Evolutionary conservation across 768 basidiomycete genomes (phyloP).

Genomic region (Podaxis sp.): DNA sequence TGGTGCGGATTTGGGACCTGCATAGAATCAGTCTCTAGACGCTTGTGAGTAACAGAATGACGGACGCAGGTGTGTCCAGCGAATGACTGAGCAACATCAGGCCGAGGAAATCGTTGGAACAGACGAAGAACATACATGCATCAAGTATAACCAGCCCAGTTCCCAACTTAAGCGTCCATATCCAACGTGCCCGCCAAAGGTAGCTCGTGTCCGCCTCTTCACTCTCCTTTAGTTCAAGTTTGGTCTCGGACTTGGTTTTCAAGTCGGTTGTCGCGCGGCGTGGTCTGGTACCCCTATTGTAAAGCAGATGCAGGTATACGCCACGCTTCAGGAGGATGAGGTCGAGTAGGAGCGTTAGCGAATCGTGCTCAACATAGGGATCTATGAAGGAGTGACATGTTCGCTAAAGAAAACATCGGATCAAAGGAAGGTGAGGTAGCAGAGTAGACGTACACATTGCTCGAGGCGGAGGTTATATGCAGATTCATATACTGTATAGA

Average conservation of each 20-base stretch:
- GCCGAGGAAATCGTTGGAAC: slow-evolving; percentile 13
- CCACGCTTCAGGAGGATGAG: slow-evolving; percentile 80
- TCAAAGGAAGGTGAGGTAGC: slow-evolving; percentile 3
- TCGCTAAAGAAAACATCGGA: slow-evolving; percentile 34
- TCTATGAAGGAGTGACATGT: slow-evolving; percentile 72
- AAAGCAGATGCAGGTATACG: slow-evolving; percentile 80
- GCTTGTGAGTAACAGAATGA: slow-evolving; percentile 4
- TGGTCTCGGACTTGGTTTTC: slow-evolving; percentile 13
- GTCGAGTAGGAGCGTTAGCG: slow-evolving; percentile 71
- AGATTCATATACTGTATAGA: slow-evolving; percentile 84
- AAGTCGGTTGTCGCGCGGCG: slow-evolving; percentile 34
- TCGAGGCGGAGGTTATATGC: slow-evolving; percentile 78
- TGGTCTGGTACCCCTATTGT: slow-evolving; percentile 73
- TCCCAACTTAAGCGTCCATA: slow-evolving; percentile 60
- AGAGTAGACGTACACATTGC: slow-evolving; percentile 62
- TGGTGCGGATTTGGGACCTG: slow-evolving; percentile 40
- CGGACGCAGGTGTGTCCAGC: slow-evolving; percentile 73
- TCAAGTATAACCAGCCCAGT: slow-evolving; percentile 60
- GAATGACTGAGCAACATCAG: slow-evolving; percentile 52
- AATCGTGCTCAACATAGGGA: slow-evolving; percentile 85
- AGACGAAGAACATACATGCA: slow-evolving; percentile 54
- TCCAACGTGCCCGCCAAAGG: slow-evolving; percentile 40
- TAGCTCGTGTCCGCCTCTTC: neutral
- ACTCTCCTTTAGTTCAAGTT: neutral
- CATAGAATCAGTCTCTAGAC: neutral